Evolutionary conservation across 1,139 yeast species (phyloP).

Genomic region (Taiozyma sp.): DNA sequence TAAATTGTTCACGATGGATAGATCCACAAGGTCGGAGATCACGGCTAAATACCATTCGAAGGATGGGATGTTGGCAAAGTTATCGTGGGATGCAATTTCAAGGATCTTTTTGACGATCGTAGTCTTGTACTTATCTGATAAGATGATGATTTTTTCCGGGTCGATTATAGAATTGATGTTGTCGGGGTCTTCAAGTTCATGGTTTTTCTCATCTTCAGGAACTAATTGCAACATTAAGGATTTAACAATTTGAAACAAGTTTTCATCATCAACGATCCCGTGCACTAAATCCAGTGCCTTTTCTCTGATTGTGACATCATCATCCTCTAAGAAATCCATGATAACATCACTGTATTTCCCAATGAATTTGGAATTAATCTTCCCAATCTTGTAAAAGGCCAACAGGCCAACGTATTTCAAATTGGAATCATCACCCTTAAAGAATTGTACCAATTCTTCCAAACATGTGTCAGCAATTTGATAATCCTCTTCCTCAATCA

Average conservation of each 20-base stretch:
- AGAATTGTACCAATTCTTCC: constrained; percentile 58
- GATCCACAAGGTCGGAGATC: constrained; percentile 59
- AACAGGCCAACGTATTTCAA: constrained; percentile 81
- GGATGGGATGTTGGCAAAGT: constrained; percentile 72
- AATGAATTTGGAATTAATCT: constrained; percentile 68
- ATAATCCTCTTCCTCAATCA: constrained; percentile 65
- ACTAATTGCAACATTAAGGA: constrained; percentile 65
- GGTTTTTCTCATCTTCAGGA: constrained; percentile 34
- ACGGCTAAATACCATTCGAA: constrained; percentile 88
- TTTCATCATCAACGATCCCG: constrained; percentile 71
- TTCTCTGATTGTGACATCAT: constrained; percentile 77
- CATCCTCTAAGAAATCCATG: constrained; percentile 65
- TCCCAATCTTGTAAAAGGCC: constrained; percentile 75
- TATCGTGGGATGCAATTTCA: constrained; percentile 51
- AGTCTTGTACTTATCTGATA: constrained; percentile 55
- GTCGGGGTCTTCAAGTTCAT: constrained; percentile 12
- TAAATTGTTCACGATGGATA: constrained; percentile 39
- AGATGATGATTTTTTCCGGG: constrained; percentile 12
- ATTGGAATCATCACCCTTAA: constrained; percentile 76
- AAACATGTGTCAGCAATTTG: constrained; percentile 69
- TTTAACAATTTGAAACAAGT: constrained; percentile 60
- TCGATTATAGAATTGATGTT: constrained; percentile 1
- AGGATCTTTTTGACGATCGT: constrained; percentile 53
- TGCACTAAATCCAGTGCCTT: constrained; percentile 76
- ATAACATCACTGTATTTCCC: constrained; percentile 60